Base-by-base conservation (phyloP, 176 grass and related monocot species). In the Tillandsia fasciculata region DNA sequence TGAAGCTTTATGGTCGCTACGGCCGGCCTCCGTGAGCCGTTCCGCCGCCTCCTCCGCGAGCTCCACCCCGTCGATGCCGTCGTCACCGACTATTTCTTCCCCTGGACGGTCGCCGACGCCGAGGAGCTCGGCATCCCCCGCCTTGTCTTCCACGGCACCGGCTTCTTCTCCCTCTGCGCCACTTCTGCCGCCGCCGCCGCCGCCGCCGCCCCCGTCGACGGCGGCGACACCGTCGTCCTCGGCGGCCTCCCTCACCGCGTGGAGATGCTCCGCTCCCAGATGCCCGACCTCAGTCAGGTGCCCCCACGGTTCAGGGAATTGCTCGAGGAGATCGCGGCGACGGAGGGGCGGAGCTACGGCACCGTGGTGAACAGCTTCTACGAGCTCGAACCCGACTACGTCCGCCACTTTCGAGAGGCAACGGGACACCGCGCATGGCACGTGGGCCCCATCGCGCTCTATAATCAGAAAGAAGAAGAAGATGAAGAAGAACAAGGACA, bases 351-450 rank as follows among this genome's bases (percentile, higher is more conserved):
- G 7, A 74, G 72, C 58, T 63, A 64, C 56, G 72, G 57, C 42
- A 4, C 50, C 0, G 58, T 74, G 17, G 57, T 74, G 2, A 74
- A 74, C 42, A 74, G 57, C 58, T 74, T 50, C 72, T 63, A 74
- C 72, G 71, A 74, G 2, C 9, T 74, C 26, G 56, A 64, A 2
- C 47, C 11, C 18, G 42, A 74, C 1, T 64, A 64, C 42, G 33
- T 24, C 11, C 57, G 50, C 12, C 29, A 64, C 8, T 49, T n/a
- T 47, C 20, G 9, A 5, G 51, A 64, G 5, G 22, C 51, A 12
- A 15, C 2, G 10, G 11, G 2, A 1, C 4, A 12, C 49, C 26
- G 54, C 51, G 12, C 12, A 2, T 71, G 24, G 51, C 51, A 13
- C 12, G 51, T 71, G 5, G 69, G 69, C 11, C 69, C 69, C 15